Evolutionary conservation across 2,329 filamentous ascomycete species (phyloP).

Genomic region (Sphaceloma murrayae): DNA sequence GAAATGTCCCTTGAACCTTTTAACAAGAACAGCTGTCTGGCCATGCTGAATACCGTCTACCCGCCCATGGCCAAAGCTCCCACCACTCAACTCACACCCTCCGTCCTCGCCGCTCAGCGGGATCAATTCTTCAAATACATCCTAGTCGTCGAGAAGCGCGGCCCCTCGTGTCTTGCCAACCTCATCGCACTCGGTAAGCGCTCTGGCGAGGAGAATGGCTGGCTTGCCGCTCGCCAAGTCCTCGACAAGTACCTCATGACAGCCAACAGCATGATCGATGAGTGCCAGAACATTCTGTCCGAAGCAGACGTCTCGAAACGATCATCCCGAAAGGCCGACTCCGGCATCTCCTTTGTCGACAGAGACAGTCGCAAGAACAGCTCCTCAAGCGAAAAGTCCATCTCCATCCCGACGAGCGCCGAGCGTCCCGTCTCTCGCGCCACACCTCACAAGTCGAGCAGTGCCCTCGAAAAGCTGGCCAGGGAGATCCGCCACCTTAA

Average conservation of each 20-base stretch:
- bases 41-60: slow-evolving; percentile 59
- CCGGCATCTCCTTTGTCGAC: slow-evolving; percentile 50
- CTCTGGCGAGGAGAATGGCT: slow-evolving; percentile 45
- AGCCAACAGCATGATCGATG: slow-evolving; percentile 52
- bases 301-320: slow-evolving; percentile 31
- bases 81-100: slow-evolving; percentile 43
- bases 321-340: slow-evolving; percentile 49
- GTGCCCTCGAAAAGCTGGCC: slow-evolving; percentile 50
- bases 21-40: slow-evolving; percentile 56
- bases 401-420: slow-evolving; percentile 20
- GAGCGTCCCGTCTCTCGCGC: slow-evolving; percentile 20
- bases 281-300: slow-evolving; percentile 44
- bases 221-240: slow-evolving; percentile 40
- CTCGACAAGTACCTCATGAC: slow-evolving; percentile 50
- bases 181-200: slow-evolving; percentile 46
- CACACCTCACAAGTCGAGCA: slow-evolving; percentile 30
- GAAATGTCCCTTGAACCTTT: slow-evolving; percentile 53
- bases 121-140: slow-evolving; percentile 55
- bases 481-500: slow-evolving; percentile 51
- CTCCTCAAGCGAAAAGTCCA: slow-evolving; percentile 21
- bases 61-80: slow-evolving; percentile 45
- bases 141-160: slow-evolving; percentile 46
- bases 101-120: slow-evolving; percentile 48
- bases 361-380: slow-evolving; percentile 21
- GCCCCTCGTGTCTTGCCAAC: slow-evolving; percentile 43